A percentile compares a stretch with the other conserved stretches of the same genome.
Conservation (phyloP, 352 stramenopile species). For the Phytophthora colocasiae region DNA sequence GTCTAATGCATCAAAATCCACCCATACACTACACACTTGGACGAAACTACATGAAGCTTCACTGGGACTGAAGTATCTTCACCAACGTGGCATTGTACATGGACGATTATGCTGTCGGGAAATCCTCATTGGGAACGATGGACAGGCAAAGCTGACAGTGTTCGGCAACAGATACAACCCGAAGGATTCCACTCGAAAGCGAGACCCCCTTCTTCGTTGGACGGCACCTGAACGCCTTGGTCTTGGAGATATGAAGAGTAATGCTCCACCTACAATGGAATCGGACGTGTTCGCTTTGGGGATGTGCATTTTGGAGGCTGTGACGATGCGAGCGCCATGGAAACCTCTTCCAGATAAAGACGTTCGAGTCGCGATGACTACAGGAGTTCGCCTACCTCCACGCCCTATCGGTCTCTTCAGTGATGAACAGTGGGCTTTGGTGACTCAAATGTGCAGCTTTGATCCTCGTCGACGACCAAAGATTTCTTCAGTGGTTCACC, state of each 20-base stretch:
- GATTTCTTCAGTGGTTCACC: constrained; percentile 22
- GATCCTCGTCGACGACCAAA: constrained; percentile 13
- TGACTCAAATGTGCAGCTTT: constrained; percentile 23
- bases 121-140: constrained; percentile 28
- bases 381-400: constrained; percentile 1
- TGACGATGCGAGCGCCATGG: constrained; percentile 17
- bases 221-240: constrained; percentile 21
- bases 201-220: constrained; percentile 19
- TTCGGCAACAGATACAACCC: constrained; percentile 3
- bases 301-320: constrained; percentile 27
- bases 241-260: background rate
- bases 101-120: constrained; percentile 17
- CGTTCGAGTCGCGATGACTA: constrained; percentile 4
- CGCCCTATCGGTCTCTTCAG: constrained; percentile 18
- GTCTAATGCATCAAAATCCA: background rate
- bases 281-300: constrained; percentile 24
- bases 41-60: constrained; percentile 24
- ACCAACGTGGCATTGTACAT: constrained; percentile 23
- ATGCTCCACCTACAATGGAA: constrained; percentile 9
- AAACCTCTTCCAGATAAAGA: constrained; percentile 16
- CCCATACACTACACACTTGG: constrained; percentile 8
- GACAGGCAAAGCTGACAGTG: constrained; percentile 21
- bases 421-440: constrained; percentile 15
- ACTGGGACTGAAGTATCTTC: constrained; percentile 33
- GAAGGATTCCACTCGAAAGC: background rate